phyloP scores from a whole-genome alignment of 495 filamentous ascomycete genomes.

The Penicillium bovifimosum region DNA sequence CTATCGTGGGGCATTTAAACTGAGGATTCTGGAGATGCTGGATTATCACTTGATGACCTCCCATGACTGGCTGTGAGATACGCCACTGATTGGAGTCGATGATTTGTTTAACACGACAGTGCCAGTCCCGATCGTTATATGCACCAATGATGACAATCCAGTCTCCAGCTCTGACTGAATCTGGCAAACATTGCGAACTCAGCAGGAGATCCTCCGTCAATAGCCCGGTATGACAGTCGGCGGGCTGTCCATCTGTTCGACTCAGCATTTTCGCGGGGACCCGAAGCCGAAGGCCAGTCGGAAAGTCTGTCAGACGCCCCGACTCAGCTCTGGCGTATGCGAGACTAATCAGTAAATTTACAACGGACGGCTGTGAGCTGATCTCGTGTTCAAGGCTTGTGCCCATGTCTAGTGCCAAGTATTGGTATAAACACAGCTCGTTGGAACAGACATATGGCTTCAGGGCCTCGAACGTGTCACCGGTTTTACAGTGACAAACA shows the following conservation, averaged over 20 bases:
- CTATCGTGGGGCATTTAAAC: conserved; percentile 1
- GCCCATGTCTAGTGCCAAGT: conserved; percentile 83
- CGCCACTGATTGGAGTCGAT: conserved; percentile 2
- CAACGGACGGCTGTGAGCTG: conserved; percentile 69
- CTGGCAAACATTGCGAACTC: conserved; percentile 19
- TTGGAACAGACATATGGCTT: conserved; percentile 87
- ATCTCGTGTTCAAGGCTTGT: conserved; percentile 84
- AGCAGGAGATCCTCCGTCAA: conserved; percentile 41
- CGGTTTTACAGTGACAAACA: conserved; percentile 70
- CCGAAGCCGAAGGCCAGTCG: conserved; percentile 60
- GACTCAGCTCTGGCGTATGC: conserved; percentile 59
- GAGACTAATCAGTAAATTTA: conserved; percentile 81
- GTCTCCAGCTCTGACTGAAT: conserved; percentile 43
- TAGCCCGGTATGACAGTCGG: not conserved
- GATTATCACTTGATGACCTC: not conserved
- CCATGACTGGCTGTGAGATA: conserved; percentile 16
- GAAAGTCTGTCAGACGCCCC: conserved; percentile 52
- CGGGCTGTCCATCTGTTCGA: not conserved
- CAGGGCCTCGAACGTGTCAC: conserved; percentile 73
- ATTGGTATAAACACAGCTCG: conserved; percentile 81
- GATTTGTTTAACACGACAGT: conserved; percentile 17
- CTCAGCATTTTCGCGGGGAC: conserved; percentile 43
- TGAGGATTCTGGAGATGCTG: not conserved
- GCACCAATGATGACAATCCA: conserved; percentile 47
- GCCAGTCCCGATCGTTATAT: conserved; percentile 8